Base-by-base conservation (phyloP, 371 early-diverging fungal genomes). In the Syncephalastrum racemosum region DNA sequence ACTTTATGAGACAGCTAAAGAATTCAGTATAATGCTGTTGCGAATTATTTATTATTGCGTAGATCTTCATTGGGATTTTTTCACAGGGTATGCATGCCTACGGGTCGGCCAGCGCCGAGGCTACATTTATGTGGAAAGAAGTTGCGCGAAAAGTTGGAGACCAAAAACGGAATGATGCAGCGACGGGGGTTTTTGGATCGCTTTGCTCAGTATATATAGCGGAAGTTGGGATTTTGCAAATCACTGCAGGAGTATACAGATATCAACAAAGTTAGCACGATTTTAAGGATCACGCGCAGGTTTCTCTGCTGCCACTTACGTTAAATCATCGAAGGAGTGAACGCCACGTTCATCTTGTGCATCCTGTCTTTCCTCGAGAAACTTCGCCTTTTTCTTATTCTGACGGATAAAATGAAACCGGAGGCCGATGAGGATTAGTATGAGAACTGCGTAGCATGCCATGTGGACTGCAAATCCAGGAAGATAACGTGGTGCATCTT, bases 391-490 rank as follows among this genome's bases (percentile, higher is more conserved):
- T 36, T 49, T 57, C n/a, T 56, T 46, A 24, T 65, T 65, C 39
- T 65, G 54, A 8, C 58, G 62, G 45, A 47, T 54, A 44, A 65
- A 58, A 18, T 65, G 47, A 40, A 46, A 54, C 25, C 66, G 53
- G 8, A 65, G 45, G 15, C 24, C 7, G 5, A 52, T 31, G 4
- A 58, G 46, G 6, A 54, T 42, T 13, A 39, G 12, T 19, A 65
- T 19, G 18, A 65, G 36, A 22, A 56, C 16, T 6, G 47, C 62
- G 54, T 65, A 65, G 24, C 66, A 65, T 4, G 51, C 66, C 14
- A 65, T 25, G 36, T 65, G 66, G 8, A 54, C 62, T n/a, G 62
- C 62, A 45, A 65, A 65, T 27, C 62, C 66, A 22, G 51, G 50
- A 22, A 58, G 53, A 13, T 65, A 65, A 6, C 66, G 53, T 13